A percentile compares a stretch with the other conserved stretches of the same genome.
phyloP scores from a whole-genome alignment of 257 asterid genomes.

The Solanum tarapatanum region DNA sequence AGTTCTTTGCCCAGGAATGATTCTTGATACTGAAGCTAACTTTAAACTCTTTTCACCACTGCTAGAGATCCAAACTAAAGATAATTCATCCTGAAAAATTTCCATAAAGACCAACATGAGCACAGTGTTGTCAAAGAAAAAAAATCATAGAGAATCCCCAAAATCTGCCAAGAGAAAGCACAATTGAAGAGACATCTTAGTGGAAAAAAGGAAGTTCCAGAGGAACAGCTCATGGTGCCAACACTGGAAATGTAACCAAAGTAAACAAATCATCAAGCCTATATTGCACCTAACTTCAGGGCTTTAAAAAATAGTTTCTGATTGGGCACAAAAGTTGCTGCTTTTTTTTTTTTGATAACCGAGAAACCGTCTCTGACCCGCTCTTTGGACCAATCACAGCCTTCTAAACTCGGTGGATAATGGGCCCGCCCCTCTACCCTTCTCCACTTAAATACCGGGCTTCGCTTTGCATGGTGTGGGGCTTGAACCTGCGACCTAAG shows the following conservation, averaged over 20 bases:
- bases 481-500: too few relatives aligned
- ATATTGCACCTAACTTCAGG: not conserved
- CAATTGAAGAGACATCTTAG: not conserved
- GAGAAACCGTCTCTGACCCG: too few relatives aligned
- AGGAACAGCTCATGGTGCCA: not conserved
- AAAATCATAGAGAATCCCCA: not conserved
- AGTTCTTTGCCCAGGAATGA: slow-evolving; percentile 94
- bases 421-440: too few relatives aligned
- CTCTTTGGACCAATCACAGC: too few relatives aligned
- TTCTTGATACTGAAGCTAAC: slow-evolving; percentile 66
- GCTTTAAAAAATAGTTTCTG: not conserved
- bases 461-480: too few relatives aligned
- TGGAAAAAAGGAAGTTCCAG: not conserved
- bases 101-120: slow-evolving; percentile 6
- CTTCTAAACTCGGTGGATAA: too few relatives aligned
- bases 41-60: slow-evolving; percentile 75
- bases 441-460: too few relatives aligned
- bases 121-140: not conserved
- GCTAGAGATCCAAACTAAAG: slow-evolving; percentile 78
- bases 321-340: not conserved
- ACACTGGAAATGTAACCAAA: not conserved
- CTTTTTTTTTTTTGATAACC: too few relatives aligned
- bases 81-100: slow-evolving; percentile 49
- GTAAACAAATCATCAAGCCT: not conserved
- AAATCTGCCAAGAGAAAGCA: not conserved